Conservation (phyloP, 1,139 yeast species). For the Zygoascus hellenicus region DNA sequence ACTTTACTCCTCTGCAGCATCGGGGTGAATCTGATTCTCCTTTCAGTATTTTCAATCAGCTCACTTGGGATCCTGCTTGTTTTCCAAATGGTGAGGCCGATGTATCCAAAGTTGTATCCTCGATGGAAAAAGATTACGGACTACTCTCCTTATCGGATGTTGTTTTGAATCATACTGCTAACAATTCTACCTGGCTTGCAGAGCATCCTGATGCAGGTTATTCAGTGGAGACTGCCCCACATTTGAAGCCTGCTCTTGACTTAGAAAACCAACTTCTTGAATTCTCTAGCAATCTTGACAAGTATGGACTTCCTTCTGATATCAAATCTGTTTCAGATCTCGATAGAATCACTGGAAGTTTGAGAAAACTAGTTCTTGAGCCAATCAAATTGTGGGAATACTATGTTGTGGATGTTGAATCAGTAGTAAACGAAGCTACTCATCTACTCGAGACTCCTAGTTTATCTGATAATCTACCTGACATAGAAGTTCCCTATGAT, state of each 20-base stretch:
- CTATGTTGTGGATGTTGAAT: conserved; percentile 56
- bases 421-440: conserved; percentile 32
- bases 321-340: conserved; percentile 51
- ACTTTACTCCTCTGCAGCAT: conserved; percentile 87
- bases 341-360: conserved; percentile 54
- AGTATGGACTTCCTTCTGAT: conserved; percentile 55
- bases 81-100: conserved; percentile 49
- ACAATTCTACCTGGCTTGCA: conserved; percentile 77
- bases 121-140: conserved; percentile 50
- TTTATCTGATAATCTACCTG: conserved; percentile 22
- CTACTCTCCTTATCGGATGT: conserved; percentile 82
- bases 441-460: conserved; percentile 26
- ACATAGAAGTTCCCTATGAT: conserved; percentile 40
- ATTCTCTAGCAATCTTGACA: conserved; percentile 51
- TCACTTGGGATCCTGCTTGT: conserved; percentile 60
- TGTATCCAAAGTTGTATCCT: conserved; percentile 42
- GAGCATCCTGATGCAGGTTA: conserved; percentile 91
- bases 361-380: conserved; percentile 60
- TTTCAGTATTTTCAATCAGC: conserved; percentile 83
- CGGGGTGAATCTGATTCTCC: conserved; percentile 91
- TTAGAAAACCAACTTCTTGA: conserved; percentile 63
- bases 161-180: conserved; percentile 92
- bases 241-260: conserved; percentile 75
- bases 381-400: conserved; percentile 78
- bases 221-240: conserved; percentile 82